Evolutionary conservation across 2,329 filamentous ascomycete species (phyloP).

Genomic region (Cephalotrichum gorgonifer): DNA sequence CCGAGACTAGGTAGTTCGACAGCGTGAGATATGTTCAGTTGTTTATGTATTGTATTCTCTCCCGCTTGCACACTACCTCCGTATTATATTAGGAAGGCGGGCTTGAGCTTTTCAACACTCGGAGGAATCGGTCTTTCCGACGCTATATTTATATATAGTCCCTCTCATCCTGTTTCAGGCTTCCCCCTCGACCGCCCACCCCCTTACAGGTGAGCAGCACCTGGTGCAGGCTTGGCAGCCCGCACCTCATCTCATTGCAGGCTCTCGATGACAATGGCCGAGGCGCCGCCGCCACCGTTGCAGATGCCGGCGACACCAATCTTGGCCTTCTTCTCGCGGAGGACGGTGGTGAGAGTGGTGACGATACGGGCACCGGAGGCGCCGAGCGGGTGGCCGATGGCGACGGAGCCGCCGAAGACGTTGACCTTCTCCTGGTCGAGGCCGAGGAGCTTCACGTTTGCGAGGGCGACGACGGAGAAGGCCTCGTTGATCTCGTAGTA

Average conservation of each 20-base stretch:
- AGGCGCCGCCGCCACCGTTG: slow-evolving; percentile 94
- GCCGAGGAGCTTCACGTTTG: slow-evolving; percentile 86
- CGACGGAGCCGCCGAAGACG: slow-evolving; percentile 87
- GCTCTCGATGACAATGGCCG: slow-evolving; percentile 81
- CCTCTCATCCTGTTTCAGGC: neutral
- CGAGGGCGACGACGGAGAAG: slow-evolving; percentile 91
- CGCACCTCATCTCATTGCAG: slow-evolving; percentile 33
- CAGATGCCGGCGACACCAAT: slow-evolving; percentile 92
- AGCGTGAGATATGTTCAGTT: no score
- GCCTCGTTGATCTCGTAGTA: slow-evolving; percentile 99
- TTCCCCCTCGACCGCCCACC: no score
- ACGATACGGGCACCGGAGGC: slow-evolving; percentile 90
- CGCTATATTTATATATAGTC: neutral
- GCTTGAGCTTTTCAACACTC: neutral
- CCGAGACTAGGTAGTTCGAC: neutral
- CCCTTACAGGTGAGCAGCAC: slow-evolving; percentile 1
- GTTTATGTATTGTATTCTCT: no score
- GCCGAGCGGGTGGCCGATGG: slow-evolving; percentile 89
- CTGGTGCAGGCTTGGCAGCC: slow-evolving; percentile 2
- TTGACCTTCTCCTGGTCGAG: slow-evolving; percentile 83
- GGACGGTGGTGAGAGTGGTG: slow-evolving; percentile 77
- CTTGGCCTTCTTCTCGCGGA: slow-evolving; percentile 86
- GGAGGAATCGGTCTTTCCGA: neutral
- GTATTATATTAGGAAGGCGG: neutral
- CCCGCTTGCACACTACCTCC: neutral